phyloP scores from a whole-genome alignment of 495 filamentous ascomycete species.

The Bombardia bombarda region DNA sequence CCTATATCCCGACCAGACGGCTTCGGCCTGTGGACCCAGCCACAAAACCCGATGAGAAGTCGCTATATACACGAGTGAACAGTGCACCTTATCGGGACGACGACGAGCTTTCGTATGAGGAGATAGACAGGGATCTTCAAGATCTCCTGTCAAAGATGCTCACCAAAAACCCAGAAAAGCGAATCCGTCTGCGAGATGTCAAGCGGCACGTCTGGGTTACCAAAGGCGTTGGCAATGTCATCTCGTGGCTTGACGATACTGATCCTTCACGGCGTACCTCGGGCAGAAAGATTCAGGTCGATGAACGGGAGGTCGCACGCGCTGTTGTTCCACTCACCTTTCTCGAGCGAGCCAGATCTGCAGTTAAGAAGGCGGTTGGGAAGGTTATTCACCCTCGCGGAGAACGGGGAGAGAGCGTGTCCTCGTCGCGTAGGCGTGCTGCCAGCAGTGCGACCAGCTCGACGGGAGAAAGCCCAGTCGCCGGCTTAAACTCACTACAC shows the following conservation, averaged over 20 bases:
- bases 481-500: slow-evolving; percentile 26
- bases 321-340: slow-evolving; percentile 87
- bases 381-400: slow-evolving; percentile 54
- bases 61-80: slow-evolving; percentile 47
- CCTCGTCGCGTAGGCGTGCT: slow-evolving; percentile 47
- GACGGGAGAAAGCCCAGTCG: slow-evolving; percentile 32
- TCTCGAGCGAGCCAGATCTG: slow-evolving; percentile 64
- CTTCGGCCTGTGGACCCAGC: slow-evolving; percentile 66
- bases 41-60: slow-evolving; percentile 38
- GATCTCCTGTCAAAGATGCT: slow-evolving; percentile 78
- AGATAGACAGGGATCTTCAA: slow-evolving; percentile 70
- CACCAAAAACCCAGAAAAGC: slow-evolving; percentile 77
- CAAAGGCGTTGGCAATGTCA: slow-evolving; percentile 65
- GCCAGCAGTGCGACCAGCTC: slow-evolving; percentile 54
- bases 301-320: slow-evolving; percentile 76
- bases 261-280: slow-evolving; percentile 75
- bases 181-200: slow-evolving; percentile 85
- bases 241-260: slow-evolving; percentile 84
- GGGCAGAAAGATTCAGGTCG: slow-evolving; percentile 87
- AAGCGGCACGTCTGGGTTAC: slow-evolving; percentile 96
- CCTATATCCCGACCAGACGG: slow-evolving; percentile 75
- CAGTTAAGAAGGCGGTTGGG: slow-evolving; percentile 56
- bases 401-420: slow-evolving; percentile 43
- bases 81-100: slow-evolving; percentile 44
- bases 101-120: slow-evolving; percentile 73